These are phyloP conservation scores for Tuber umbilicatum DNA, from an alignment of 495 filamentous ascomycete genomes.

Conservation along the genomic window DNA sequence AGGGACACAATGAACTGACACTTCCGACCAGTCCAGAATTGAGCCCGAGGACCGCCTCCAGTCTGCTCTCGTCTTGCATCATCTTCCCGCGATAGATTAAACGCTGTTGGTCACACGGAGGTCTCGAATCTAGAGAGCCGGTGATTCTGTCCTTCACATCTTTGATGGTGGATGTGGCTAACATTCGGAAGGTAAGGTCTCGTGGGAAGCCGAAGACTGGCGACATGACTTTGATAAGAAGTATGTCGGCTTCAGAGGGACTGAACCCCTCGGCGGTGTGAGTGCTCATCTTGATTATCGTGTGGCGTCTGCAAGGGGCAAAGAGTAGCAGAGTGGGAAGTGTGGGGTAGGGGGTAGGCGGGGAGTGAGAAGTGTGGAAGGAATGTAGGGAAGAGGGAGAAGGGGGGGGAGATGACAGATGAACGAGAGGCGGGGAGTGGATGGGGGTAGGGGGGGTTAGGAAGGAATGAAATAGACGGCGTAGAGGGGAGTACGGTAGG, in stretches of 20 bases:
- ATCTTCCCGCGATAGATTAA: constrained; percentile 40
- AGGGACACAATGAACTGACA: constrained; percentile 14
- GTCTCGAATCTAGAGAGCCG: constrained; percentile 28
- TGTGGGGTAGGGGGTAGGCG: constrained; percentile 8
- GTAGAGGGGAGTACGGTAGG: not conserved
- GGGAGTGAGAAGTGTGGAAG: constrained; percentile 4
- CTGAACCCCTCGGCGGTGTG: constrained; percentile 15
- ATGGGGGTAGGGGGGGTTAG: not conserved
- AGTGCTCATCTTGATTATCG: not conserved
- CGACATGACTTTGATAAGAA: constrained; percentile 39
- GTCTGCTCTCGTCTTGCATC: constrained; percentile 24
- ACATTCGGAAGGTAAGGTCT: constrained; percentile 35
- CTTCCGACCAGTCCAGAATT: constrained; percentile 23
- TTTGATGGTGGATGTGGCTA: constrained; percentile 33
- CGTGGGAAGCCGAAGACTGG: constrained; percentile 36
- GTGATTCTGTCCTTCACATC: constrained; percentile 35
- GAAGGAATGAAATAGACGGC: not conserved
- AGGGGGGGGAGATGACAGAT: not conserved
- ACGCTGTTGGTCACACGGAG: constrained; percentile 30
- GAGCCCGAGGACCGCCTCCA: constrained; percentile 27
- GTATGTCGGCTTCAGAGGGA: constrained; percentile 14
- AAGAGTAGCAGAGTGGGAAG: not conserved
- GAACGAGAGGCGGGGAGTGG: not conserved
- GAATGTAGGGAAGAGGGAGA: not conserved
- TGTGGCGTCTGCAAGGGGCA: not conserved